Evolutionary conservation across 2,329 filamentous ascomycete species (phyloP).

Genomic region (Biscogniauxia marginata): DNA sequence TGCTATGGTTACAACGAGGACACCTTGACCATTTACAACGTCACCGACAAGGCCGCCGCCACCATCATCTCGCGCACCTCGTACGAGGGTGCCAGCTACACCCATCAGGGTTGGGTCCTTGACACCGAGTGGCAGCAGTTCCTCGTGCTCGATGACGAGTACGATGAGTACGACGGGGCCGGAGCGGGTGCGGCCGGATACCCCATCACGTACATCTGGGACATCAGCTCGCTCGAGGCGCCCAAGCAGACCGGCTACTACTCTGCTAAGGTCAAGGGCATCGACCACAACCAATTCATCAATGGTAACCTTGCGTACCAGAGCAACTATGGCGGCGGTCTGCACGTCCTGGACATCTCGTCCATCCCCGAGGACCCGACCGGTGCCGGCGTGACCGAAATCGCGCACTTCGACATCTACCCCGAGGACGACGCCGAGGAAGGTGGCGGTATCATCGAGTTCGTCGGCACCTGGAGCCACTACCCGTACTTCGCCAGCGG

Average conservation of each 20-base stretch:
- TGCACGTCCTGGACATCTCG: conserved; percentile 35
- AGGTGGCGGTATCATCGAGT: conserved; percentile 32
- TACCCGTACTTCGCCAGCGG: conserved; percentile 44
- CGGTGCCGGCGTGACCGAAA: conserved; percentile 33
- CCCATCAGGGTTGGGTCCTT: conserved; percentile 53
- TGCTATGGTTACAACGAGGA: conserved; percentile 58
- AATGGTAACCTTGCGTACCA: conserved; percentile 39
- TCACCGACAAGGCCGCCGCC: conserved; percentile 44
- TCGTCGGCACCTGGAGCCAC: conserved; percentile 41
- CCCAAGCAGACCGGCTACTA: conserved; percentile 42
- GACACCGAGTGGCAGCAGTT: conserved; percentile 36
- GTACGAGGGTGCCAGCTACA: conserved; percentile 53
- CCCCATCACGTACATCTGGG: conserved; percentile 48
- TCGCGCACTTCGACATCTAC: conserved; percentile 45
- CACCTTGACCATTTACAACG: conserved; percentile 49
- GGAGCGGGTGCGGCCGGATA: conserved; percentile 36
- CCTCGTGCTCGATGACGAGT: conserved; percentile 48
- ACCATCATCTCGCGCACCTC: conserved; percentile 49
- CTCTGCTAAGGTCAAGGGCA: conserved; percentile 36
- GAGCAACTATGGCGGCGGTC: conserved; percentile 43
- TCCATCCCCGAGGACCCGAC: conserved; percentile 32
- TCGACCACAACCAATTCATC: conserved; percentile 45
- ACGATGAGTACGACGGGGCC: conserved; percentile 42
- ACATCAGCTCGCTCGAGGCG: conserved; percentile 38
- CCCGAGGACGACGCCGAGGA: conserved; percentile 43